phyloP scores from a whole-genome alignment of 2,329 filamentous ascomycete species.

The Apiospora aurea region DNA sequence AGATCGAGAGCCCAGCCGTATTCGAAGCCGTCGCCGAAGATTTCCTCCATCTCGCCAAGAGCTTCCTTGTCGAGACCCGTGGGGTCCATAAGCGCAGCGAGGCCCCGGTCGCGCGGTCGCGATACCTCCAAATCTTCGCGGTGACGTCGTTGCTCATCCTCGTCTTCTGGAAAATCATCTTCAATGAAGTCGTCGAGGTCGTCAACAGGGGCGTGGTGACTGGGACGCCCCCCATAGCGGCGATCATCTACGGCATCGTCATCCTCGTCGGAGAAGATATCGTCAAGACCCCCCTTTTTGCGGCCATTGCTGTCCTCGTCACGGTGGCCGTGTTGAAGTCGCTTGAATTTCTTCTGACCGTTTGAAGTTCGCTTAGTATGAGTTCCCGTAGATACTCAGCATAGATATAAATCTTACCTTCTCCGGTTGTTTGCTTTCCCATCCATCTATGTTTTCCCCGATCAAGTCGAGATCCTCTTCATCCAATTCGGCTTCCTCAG shows the following conservation, averaged over 20 bases:
- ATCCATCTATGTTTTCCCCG: slow-evolving; percentile 78
- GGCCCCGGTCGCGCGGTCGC: slow-evolving; percentile 75
- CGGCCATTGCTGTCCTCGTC: slow-evolving; percentile 71
- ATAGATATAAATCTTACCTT: slow-evolving; percentile 63
- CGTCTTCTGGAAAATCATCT: slow-evolving; percentile 90
- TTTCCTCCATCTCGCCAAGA: slow-evolving; percentile 93
- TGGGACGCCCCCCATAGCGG: slow-evolving; percentile 53
- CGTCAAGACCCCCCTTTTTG: slow-evolving; percentile 77
- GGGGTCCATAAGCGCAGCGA: slow-evolving; percentile 76
- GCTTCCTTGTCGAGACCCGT: slow-evolving; percentile 90
- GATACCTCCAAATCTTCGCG: slow-evolving; percentile 90
- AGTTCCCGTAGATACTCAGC: slow-evolving; percentile 17
- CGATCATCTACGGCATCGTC: slow-evolving; percentile 68
- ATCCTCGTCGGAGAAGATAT: slow-evolving; percentile 97
- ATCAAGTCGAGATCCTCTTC: slow-evolving; percentile 97
- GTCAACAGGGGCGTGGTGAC: slow-evolving; percentile 69
- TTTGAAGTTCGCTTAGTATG: slow-evolving; percentile 34
- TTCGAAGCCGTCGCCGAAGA: slow-evolving; percentile 94
- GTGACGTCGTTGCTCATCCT: slow-evolving; percentile 76
- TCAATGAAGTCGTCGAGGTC: slow-evolving; percentile 98
- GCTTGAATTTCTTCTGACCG: slow-evolving; percentile 86
- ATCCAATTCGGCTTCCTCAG: slow-evolving; percentile 87
- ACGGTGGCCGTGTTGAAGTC: slow-evolving; percentile 89
- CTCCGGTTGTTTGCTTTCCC: slow-evolving; percentile 69
- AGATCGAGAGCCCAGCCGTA: slow-evolving; percentile 93